Percentiles rank a stretch among this genome's conserved stretches.
Conservation (phyloP, 768 basidiomycete genomes). For the Lactarius pseudohatsudake region DNA sequence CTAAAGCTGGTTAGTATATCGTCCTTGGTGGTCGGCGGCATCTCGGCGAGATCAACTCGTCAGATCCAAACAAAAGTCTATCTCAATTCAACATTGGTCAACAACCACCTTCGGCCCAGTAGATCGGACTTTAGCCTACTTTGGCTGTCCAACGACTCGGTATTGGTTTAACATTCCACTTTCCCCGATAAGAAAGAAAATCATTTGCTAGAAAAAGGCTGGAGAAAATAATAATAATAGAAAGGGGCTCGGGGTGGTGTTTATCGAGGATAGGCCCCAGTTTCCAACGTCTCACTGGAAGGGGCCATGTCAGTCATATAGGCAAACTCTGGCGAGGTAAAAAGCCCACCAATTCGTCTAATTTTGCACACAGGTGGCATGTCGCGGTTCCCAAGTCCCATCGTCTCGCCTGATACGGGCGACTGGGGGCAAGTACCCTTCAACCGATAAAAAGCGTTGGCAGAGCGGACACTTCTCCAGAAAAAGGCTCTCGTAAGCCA, state of each 20-base stretch:
- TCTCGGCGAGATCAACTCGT: conserved; percentile 9
- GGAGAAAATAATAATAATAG: conserved; percentile 3
- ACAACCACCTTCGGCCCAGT: background rate
- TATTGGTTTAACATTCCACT: background rate
- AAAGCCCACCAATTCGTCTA: conserved; percentile 5
- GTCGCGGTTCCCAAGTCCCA: conserved; percentile 50
- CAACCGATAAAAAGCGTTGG: conserved; percentile 62
- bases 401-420: conserved; percentile 53
- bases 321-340: conserved; percentile 11
- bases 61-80: conserved; percentile 23
- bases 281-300: background rate
- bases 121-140: conserved; percentile 16
- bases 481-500: conserved; percentile 61
- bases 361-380: conserved; percentile 43
- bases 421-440: conserved; percentile 73
- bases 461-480: conserved; percentile 59
- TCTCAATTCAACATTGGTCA: conserved; percentile 18
- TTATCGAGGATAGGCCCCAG: conserved; percentile 1
- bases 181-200: conserved; percentile 18
- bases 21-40: background rate
- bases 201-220: background rate
- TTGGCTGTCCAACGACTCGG: background rate
- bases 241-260: background rate
- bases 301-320: background rate
- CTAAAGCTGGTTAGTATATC: conserved; percentile 14